Percentiles rank a stretch among this genome's conserved stretches.
These are phyloP conservation scores for Vigna mungo DNA, from an alignment of 306 rosid species.

Conservation along the genomic window DNA sequence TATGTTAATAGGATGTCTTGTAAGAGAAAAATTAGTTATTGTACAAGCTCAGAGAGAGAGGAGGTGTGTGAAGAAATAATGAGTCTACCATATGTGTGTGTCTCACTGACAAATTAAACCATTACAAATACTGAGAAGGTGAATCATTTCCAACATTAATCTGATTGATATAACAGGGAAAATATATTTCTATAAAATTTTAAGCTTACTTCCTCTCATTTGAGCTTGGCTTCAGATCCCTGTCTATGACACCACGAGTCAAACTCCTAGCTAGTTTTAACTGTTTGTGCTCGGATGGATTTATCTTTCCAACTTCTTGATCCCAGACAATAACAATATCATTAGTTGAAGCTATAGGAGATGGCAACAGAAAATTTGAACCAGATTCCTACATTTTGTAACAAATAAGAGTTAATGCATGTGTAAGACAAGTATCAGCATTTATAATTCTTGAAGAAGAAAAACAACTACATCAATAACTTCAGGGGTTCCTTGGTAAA, in stretches of 20 bases:
- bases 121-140: constrained; percentile 27
- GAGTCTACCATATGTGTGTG: too few species aligned
- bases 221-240: constrained; percentile 93
- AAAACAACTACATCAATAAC: constrained; percentile 5
- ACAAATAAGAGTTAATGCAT: constrained; percentile 43
- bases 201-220: constrained; percentile 90
- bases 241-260: constrained; percentile 96
- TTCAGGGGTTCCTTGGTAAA: constrained; percentile 33
- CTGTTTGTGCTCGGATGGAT: constrained; percentile 98
- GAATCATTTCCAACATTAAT: constrained; percentile 18
- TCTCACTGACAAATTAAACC: constrained; percentile 8
- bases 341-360: constrained; percentile 92
- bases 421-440: constrained; percentile 32
- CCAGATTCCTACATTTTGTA: constrained; percentile 88
- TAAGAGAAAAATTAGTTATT: too few species aligned
- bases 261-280: constrained; percentile 94
- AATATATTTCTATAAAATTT: constrained; percentile 39
- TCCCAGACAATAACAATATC: constrained; percentile 94
- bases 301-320: constrained; percentile 89
- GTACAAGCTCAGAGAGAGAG: too few species aligned
- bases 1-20: too few species aligned
- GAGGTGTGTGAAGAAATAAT: too few species aligned
- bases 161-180: constrained; percentile 18
- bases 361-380: constrained; percentile 88
- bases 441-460: constrained; percentile 19